These are phyloP conservation scores for Russula earlei DNA, from an alignment of 768 basidiomycete genomes.

Conservation along the genomic window DNA sequence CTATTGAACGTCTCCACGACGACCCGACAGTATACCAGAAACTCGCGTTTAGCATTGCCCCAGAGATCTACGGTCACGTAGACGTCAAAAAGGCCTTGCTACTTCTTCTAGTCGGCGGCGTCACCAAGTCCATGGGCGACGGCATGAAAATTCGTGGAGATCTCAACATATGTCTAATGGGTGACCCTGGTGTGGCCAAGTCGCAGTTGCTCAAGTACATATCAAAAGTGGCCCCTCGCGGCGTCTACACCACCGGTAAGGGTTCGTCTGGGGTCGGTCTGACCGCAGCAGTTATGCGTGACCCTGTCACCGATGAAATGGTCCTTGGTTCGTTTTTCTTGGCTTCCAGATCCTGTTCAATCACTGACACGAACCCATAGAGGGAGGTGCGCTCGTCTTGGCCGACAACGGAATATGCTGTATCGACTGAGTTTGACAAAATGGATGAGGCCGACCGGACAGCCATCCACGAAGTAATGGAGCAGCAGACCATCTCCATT, in stretches of 20 bases:
- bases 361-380: conserved; percentile 25
- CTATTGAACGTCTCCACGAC: conserved; percentile 55
- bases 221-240: conserved; percentile 94
- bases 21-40: conserved; percentile 82
- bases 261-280: conserved; percentile 98
- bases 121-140: conserved; percentile 90
- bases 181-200: conserved; percentile 98
- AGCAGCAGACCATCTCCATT: conserved; percentile 99
- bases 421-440: conserved; percentile 99
- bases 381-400: conserved; percentile 98
- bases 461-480: conserved; percentile 99
- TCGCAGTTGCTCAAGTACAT: conserved; percentile 97
- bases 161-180: conserved; percentile 96
- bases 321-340: conserved; percentile 68
- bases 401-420: conserved; percentile 99
- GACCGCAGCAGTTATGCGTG: conserved; percentile 97
- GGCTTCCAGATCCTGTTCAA: background rate
- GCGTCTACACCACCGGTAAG: conserved; percentile 96
- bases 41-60: conserved; percentile 89
- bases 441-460: conserved; percentile 99
- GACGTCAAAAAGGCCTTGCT: conserved; percentile 97
- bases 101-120: conserved; percentile 88
- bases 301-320: conserved; percentile 99
- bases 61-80: conserved; percentile 95
- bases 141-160: conserved; percentile 99